phyloP scores from a whole-genome alignment of 2,329 filamentous ascomycete species.

The Tolypocladium ophioglossoides region DNA sequence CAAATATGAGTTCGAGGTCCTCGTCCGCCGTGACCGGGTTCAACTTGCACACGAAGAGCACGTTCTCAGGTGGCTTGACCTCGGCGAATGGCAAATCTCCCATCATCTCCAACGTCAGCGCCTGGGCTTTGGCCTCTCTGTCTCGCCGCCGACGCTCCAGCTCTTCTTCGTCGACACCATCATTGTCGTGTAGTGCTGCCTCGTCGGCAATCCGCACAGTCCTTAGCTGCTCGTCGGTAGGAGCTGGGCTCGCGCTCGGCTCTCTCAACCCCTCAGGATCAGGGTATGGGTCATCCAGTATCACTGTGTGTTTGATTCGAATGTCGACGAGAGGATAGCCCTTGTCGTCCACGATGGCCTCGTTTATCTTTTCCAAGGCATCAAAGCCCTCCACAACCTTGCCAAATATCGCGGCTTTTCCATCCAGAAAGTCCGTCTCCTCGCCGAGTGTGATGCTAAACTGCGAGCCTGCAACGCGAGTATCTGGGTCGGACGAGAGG shows the following conservation, averaged over 20 bases:
- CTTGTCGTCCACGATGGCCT: conserved; percentile 74
- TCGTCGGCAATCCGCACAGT: conserved; percentile 90
- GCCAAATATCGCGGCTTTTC: conserved; percentile 89
- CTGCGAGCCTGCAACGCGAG: conserved; percentile 76
- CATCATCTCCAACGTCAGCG: conserved; percentile 93
- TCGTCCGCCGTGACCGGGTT: conserved; percentile 94
- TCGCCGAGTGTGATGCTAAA: conserved; percentile 90
- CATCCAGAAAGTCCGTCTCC: conserved; percentile 81
- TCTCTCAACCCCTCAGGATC: conserved; percentile 70
- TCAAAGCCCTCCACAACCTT: conserved; percentile 96
- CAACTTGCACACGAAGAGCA: conserved; percentile 96
- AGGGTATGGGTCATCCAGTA: conserved; percentile 85
- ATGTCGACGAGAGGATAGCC: conserved; percentile 90
- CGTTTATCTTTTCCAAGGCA: conserved; percentile 85
- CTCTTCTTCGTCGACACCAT: conserved; percentile 63
- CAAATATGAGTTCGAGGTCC: conserved; percentile 92
- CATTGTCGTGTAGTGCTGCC: conserved; percentile 66
- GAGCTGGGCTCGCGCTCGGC: conserved; percentile 69
- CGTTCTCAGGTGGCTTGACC: conserved; percentile 93
- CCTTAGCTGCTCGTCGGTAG: conserved; percentile 74
- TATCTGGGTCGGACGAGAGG: conserved; percentile 64
- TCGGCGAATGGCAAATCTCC: conserved; percentile 95
- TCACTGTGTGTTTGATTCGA: conserved; percentile 81
- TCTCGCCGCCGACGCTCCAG: conserved; percentile 72
- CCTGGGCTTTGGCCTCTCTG: conserved; percentile 85